These are phyloP conservation scores for Coemansia sp. DNA, from an alignment of 192 early-diverging fungal species.

Conservation along the genomic window DNA sequence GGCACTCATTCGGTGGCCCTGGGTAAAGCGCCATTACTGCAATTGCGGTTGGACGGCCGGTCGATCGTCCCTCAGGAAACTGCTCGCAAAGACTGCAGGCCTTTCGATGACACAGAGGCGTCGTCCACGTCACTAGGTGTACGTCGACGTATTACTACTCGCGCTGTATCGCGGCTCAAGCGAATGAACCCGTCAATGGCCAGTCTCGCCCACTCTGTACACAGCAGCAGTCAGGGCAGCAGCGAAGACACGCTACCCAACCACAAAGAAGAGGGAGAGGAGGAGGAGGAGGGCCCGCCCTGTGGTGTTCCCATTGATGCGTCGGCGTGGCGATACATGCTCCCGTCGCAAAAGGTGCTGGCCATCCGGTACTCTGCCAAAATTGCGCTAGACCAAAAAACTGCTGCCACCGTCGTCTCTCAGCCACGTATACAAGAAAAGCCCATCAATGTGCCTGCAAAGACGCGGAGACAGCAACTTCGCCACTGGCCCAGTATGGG, in stretches of 20 bases:
- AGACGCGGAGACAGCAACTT: too few species aligned
- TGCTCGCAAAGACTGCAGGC: too few species aligned
- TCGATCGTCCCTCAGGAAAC: conserved; percentile 3
- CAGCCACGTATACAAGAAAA: not conserved
- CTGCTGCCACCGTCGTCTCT: not conserved
- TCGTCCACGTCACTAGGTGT: not conserved
- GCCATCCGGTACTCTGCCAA: conserved; percentile 21
- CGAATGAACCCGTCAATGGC: not conserved
- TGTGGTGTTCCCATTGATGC: conserved; percentile 18
- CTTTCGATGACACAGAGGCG: too few species aligned
- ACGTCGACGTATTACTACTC: conserved; percentile 7
- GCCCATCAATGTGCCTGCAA: too few species aligned
- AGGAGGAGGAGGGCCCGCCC: not conserved
- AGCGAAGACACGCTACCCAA: not conserved
- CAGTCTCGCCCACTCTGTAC: not conserved
- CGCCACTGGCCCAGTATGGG: not conserved
- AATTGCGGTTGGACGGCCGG: conserved; percentile 17
- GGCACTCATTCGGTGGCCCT: not conserved
- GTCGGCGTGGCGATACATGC: conserved; percentile 15
- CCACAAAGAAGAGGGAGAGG: not conserved
- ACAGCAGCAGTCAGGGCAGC: not conserved
- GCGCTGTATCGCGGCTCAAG: not conserved
- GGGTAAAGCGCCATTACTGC: conserved; percentile 11
- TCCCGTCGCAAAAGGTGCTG: conserved; percentile 10
- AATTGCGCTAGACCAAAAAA: conserved; percentile 7